Evolutionary conservation across 2,329 filamentous ascomycete species (phyloP).

Genomic region (Microdochium bolleyi): DNA sequence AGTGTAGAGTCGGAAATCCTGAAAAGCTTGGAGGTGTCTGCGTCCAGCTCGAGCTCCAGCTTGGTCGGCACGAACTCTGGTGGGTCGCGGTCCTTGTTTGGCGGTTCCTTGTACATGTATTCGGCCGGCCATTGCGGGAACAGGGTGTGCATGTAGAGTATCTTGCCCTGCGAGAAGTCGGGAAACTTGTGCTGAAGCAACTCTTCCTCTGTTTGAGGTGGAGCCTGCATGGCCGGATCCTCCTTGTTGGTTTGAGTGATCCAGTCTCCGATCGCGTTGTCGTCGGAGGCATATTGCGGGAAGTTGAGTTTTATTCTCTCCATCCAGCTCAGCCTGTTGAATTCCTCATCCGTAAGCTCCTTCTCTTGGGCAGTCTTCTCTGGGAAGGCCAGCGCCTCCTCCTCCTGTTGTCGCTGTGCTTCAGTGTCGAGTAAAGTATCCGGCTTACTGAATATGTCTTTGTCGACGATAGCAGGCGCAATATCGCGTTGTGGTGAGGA

Average conservation of each 20-base stretch:
- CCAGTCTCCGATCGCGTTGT: slow-evolving; percentile 27
- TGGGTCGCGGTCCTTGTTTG: slow-evolving; percentile 68
- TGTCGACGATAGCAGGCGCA: not conserved
- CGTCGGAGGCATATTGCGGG: slow-evolving; percentile 31
- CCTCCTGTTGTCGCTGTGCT: not conserved
- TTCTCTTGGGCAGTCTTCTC: slow-evolving; percentile 12
- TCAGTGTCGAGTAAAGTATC: not conserved
- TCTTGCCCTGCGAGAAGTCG: slow-evolving; percentile 65
- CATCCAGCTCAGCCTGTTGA: slow-evolving; percentile 25
- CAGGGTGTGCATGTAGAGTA: slow-evolving; percentile 73
- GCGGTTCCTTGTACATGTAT: slow-evolving; percentile 70
- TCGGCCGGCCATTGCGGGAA: slow-evolving; percentile 73
- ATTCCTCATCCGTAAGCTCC: slow-evolving; percentile 22
- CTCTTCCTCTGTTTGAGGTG: slow-evolving; percentile 66
- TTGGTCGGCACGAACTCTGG: slow-evolving; percentile 68
- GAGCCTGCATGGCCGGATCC: slow-evolving; percentile 57
- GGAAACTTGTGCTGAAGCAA: slow-evolving; percentile 76
- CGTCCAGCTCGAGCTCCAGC: slow-evolving; percentile 75
- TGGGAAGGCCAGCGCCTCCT: not conserved
- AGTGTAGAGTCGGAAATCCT: slow-evolving; percentile 58
- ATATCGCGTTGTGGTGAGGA: slow-evolving; percentile 35
- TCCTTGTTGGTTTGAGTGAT: slow-evolving; percentile 37
- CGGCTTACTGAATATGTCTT: not conserved
- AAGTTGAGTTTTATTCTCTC: slow-evolving; percentile 33
- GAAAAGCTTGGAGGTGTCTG: slow-evolving; percentile 82